phyloP scores from a whole-genome alignment of 805 yeast species.

The Metschnikowia reukaufii region DNA sequence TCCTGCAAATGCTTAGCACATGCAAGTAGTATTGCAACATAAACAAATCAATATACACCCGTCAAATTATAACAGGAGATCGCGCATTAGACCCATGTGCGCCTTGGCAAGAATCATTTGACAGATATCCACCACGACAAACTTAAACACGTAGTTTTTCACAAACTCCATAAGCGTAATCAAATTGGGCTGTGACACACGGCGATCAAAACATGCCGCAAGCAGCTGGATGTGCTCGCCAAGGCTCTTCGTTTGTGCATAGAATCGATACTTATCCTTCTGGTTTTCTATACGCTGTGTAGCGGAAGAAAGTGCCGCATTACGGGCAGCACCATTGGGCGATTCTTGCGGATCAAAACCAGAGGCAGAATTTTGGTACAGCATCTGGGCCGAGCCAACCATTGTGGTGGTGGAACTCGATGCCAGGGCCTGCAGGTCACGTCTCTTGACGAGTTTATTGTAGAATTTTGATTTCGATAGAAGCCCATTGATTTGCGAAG shows the following conservation, averaged over 20 bases:
- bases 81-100: constrained; percentile 3
- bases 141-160: constrained; percentile 33
- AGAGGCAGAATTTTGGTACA: constrained; percentile 23
- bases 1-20: constrained; percentile 85
- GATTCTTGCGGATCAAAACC: constrained; percentile 15
- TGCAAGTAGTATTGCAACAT: constrained; percentile 48
- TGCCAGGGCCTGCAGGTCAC: constrained; percentile 31
- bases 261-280: constrained; percentile 36
- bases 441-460: constrained; percentile 35
- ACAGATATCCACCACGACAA: constrained; percentile 37
- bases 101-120: constrained; percentile 31
- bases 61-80: constrained; percentile 1
- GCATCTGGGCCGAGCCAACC: constrained; percentile 24
- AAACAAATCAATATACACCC: not conserved
- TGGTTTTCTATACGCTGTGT: constrained; percentile 32
- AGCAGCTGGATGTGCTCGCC: constrained; percentile 16
- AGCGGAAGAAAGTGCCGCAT: constrained; percentile 6
- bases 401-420: constrained; percentile 17
- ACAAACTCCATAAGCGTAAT: constrained; percentile 37
- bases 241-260: constrained; percentile 27
- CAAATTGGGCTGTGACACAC: constrained; percentile 20
- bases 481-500: constrained; percentile 20
- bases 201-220: constrained; percentile 11
- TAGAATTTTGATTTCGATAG: constrained; percentile 38
- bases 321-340: constrained; percentile 19